Evolutionary conservation across 2,329 filamentous ascomycete species (phyloP).

Genomic region (Monilinia fructigena): DNA sequence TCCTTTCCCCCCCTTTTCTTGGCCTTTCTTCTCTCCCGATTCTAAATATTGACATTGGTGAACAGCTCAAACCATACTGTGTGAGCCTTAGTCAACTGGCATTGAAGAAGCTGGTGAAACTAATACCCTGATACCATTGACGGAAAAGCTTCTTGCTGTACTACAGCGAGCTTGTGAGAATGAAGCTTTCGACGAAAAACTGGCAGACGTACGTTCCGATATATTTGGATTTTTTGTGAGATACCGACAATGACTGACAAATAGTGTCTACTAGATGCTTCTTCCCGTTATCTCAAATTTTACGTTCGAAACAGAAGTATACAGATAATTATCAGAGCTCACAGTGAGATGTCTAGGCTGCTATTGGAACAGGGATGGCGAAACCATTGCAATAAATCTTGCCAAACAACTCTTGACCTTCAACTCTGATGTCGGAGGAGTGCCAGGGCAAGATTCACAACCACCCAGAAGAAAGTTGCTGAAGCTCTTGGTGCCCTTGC

Average conservation of each 20-base stretch:
- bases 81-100: slow-evolving; percentile 59
- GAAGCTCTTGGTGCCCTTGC: slow-evolving; percentile 70
- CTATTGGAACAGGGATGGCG: slow-evolving; percentile 81
- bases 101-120: slow-evolving; percentile 49
- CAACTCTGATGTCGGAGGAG: slow-evolving; percentile 76
- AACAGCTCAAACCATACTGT: slow-evolving; percentile 62
- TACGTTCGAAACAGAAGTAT: slow-evolving; percentile 71
- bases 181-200: slow-evolving; percentile 67
- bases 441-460: slow-evolving; percentile 54
- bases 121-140: slow-evolving; percentile 47
- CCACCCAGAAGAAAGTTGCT: slow-evolving; percentile 66
- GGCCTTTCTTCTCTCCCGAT: neutral
- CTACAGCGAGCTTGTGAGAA: slow-evolving; percentile 46
- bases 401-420: slow-evolving; percentile 79
- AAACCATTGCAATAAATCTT: slow-evolving; percentile 66
- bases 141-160: slow-evolving; percentile 47
- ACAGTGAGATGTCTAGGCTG: slow-evolving; percentile 68
- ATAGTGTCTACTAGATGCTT: slow-evolving; percentile 57
- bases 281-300: slow-evolving; percentile 85
- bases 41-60: neutral
- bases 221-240: neutral
- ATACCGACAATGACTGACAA: neutral
- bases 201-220: slow-evolving; percentile 82
- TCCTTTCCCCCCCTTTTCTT: neutral
- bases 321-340: slow-evolving; percentile 71